Conservation (phyloP, 306 rosid genomes). For the Amphicarpaea edgeworthii region DNA sequence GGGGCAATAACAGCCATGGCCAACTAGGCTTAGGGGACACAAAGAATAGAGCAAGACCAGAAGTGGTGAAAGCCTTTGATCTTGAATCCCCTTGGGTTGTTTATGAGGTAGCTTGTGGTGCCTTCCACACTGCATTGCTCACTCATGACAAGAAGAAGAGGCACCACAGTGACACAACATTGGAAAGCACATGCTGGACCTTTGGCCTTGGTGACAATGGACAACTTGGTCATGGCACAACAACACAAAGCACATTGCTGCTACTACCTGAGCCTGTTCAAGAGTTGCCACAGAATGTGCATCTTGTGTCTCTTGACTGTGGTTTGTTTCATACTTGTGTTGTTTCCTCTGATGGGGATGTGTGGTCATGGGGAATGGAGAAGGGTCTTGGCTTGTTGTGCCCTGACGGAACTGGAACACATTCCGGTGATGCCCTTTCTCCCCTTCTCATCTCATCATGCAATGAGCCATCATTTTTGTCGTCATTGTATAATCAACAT, state of each 20-base stretch:
- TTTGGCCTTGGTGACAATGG: slow-evolving; percentile 94
- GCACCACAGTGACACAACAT: slow-evolving; percentile 49
- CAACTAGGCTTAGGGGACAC: slow-evolving; percentile 87
- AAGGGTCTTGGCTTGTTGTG: slow-evolving; percentile 93
- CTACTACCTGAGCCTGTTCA: slow-evolving; percentile 67
- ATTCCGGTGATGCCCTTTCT: slow-evolving; percentile 78
- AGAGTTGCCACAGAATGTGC: slow-evolving; percentile 62
- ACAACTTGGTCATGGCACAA: slow-evolving; percentile 94
- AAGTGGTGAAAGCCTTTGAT: slow-evolving; percentile 60
- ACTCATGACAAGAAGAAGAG: slow-evolving; percentile 62
- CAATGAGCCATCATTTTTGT: too few relatives aligned
- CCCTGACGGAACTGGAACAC: slow-evolving; percentile 71
- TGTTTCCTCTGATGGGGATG: slow-evolving; percentile 80
- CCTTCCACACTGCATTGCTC: slow-evolving; percentile 93
- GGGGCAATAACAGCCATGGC: slow-evolving; percentile 86
- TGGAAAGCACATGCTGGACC: slow-evolving; percentile 80
- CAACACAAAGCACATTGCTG: slow-evolving; percentile 60
- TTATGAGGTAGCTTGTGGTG: slow-evolving; percentile 85
- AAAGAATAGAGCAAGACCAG: slow-evolving; percentile 67
- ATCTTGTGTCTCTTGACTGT: slow-evolving; percentile 70
- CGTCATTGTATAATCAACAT: too few relatives aligned
- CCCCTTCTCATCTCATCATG: slow-evolving; percentile 60
- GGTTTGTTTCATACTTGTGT: slow-evolving; percentile 92
- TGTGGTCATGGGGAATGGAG: slow-evolving; percentile 99
- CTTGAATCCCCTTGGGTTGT: slow-evolving; percentile 50